phyloP scores from a whole-genome alignment of 2,329 filamentous ascomycete genomes.

The Aspergillus sp. region DNA sequence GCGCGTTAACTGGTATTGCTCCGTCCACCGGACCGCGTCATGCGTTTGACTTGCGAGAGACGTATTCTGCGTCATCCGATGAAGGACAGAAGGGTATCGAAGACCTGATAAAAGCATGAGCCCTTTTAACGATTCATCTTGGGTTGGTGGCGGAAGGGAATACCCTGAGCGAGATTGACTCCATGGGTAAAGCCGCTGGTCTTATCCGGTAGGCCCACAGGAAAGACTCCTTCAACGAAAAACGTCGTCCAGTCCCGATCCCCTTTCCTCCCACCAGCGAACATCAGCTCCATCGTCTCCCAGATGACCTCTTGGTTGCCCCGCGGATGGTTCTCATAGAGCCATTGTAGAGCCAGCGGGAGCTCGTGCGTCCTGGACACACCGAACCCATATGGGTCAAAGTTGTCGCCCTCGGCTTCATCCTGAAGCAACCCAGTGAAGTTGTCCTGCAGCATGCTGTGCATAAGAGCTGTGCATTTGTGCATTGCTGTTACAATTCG shows the following conservation, averaged over 20 bases:
- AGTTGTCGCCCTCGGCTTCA: constrained; percentile 44
- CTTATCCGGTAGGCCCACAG: constrained; percentile 34
- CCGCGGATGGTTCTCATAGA: constrained; percentile 47
- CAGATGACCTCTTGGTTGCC: constrained; percentile 37
- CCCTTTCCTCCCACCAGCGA: constrained; percentile 31
- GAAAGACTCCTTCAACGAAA: constrained; percentile 39
- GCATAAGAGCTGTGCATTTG: constrained; percentile 51
- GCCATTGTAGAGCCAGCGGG: constrained; percentile 50
- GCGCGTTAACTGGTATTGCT: constrained; percentile 49
- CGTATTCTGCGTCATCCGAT: constrained; percentile 48
- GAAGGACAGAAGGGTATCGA: constrained; percentile 39
- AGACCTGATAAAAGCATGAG: constrained; percentile 40
- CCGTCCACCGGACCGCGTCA: constrained; percentile 49
- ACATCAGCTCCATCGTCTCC: constrained; percentile 47
- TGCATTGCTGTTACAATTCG: constrained; percentile 52
- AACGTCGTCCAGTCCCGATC: constrained; percentile 37
- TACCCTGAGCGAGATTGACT: constrained; percentile 49
- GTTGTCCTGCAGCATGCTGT: constrained; percentile 57
- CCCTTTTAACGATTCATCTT: no score
- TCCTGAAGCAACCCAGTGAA: constrained; percentile 49
- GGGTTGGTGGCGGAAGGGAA: no score
- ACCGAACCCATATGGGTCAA: constrained; percentile 41
- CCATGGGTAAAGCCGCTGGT: constrained; percentile 41
- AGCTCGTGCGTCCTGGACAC: constrained; percentile 45
- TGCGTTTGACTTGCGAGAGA: constrained; percentile 41